These are phyloP conservation scores for Gracilaria domingensis DNA, from an alignment of 23 red algal species.

Conservation along the genomic window DNA sequence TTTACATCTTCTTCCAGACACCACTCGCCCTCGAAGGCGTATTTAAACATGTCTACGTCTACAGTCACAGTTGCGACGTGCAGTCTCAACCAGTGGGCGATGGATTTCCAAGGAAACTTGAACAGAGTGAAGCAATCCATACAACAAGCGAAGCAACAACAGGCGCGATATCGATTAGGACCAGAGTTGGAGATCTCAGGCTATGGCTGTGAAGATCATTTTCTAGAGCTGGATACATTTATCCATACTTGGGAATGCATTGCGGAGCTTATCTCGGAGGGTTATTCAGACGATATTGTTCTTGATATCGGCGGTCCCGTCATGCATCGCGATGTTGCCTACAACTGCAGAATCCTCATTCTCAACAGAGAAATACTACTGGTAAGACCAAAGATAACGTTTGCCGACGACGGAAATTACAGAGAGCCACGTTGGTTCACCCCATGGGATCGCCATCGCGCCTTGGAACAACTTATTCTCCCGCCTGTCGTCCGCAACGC, in stretches of 20 bases:
- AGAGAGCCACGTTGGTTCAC: slow-evolving; percentile 97
- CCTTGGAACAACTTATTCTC: slow-evolving; percentile 64
- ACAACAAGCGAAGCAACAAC: slow-evolving; percentile 38
- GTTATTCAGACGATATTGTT: slow-evolving; percentile 78
- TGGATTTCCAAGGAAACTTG: slow-evolving; percentile 96
- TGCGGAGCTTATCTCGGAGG: slow-evolving; percentile 71
- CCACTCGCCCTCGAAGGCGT: background rate
- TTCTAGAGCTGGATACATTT: slow-evolving; percentile 94
- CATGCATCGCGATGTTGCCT: slow-evolving; percentile 88
- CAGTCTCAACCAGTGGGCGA: slow-evolving; percentile 94
- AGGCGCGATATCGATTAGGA: slow-evolving; percentile 88
- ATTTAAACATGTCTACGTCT: slow-evolving; percentile 5
- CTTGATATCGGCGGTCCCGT: slow-evolving; percentile 95
- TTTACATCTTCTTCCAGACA: background rate
- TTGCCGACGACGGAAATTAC: slow-evolving; percentile 98
- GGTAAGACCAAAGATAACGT: slow-evolving; percentile 87
- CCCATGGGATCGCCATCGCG: slow-evolving; percentile 63
- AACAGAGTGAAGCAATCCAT: slow-evolving; percentile 83
- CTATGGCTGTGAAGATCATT: slow-evolving; percentile 98
- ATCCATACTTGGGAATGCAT: slow-evolving; percentile 90
- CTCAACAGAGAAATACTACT: slow-evolving; percentile 78
- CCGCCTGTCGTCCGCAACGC: slow-evolving; percentile 53
- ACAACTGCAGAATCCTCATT: slow-evolving; percentile 90
- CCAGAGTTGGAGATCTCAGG: slow-evolving; percentile 94
- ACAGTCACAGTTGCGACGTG: slow-evolving; percentile 76